These are phyloP conservation scores for Jimgerdemannia lactiflua DNA, from an alignment of 192 early-diverging fungal species.

Conservation along the genomic window DNA sequence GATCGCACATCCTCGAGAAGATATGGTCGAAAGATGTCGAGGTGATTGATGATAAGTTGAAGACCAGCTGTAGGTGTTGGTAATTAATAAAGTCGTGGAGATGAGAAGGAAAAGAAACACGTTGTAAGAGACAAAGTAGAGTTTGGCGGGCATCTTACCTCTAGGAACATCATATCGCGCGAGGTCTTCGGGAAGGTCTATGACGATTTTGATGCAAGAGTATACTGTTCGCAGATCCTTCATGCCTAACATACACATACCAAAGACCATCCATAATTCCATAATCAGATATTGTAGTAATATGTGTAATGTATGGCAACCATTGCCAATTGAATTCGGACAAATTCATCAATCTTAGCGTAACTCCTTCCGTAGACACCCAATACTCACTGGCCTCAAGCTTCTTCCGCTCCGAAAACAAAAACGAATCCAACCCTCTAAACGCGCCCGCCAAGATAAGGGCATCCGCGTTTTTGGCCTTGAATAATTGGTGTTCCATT, in stretches of 20 bases:
- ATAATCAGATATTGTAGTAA: neutral
- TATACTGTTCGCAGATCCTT: constrained; percentile 26
- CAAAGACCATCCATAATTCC: neutral
- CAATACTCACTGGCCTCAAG: neutral
- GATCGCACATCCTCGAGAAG: constrained; percentile 26
- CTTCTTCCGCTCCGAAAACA: neutral
- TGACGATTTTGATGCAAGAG: constrained; percentile 21
- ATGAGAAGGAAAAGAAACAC: neutral
- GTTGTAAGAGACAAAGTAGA: neutral
- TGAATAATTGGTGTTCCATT: constrained; percentile 26
- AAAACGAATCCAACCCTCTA: constrained; percentile 16
- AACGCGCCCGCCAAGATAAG: constrained; percentile 25
- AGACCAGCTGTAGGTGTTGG: neutral
- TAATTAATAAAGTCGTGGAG: neutral
- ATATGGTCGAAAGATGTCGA: constrained; percentile 24
- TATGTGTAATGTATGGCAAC: neutral
- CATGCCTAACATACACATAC: neutral
- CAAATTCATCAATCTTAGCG: too few species aligned
- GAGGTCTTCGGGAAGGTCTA: constrained; percentile 40
- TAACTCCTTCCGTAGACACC: constrained; percentile 14
- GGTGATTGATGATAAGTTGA: constrained; percentile 19
- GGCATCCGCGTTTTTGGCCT: constrained; percentile 23
- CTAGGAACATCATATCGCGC: constrained; percentile 32
- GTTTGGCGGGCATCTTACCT: constrained; percentile 9
- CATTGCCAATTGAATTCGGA: neutral